phyloP scores from a whole-genome alignment of 2,329 filamentous ascomycete genomes.

The Colletotrichum chrysophilum region DNA sequence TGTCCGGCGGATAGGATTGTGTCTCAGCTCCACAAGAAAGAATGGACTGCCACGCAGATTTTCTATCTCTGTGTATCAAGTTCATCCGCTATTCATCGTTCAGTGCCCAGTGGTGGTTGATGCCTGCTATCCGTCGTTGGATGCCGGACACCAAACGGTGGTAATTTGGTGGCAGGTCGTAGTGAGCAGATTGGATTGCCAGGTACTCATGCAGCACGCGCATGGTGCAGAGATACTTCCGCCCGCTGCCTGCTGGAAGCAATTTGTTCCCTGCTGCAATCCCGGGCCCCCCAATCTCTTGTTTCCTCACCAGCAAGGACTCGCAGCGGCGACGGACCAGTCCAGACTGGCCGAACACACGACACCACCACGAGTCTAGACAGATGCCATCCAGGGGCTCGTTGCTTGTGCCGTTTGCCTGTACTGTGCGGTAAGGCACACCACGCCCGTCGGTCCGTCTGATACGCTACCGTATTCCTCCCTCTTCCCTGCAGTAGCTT shows the following conservation, averaged over 20 bases:
- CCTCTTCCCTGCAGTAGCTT: slow-evolving; percentile 1
- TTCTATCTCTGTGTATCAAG: background rate
- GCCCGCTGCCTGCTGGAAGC: background rate
- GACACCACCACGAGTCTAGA: slow-evolving; percentile 3
- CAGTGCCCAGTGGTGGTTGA: background rate
- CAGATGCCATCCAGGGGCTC: slow-evolving; percentile 13
- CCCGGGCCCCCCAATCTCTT: slow-evolving; percentile 19
- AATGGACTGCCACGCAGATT: background rate
- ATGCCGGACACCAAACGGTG: background rate
- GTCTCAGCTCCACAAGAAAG: slow-evolving; percentile 13
- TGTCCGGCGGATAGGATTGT: background rate
- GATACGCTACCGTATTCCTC: background rate
- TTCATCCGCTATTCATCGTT: background rate
- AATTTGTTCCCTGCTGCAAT: slow-evolving; percentile 13
- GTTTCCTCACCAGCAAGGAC: slow-evolving; percentile 10
- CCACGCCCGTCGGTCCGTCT: background rate
- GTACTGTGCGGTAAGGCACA: background rate
- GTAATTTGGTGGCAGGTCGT: slow-evolving; percentile 3
- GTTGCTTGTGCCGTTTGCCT: background rate
- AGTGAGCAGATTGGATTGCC: background rate
- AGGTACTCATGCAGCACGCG: background rate
- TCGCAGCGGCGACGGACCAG: background rate
- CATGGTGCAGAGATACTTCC: background rate
- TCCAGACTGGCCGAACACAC: slow-evolving; percentile 14
- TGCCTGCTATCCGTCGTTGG: background rate